A percentile compares a stretch with the other conserved stretches of the same genome.
Conservation (phyloP, 2,329 filamentous ascomycete genomes). For the Beauveria sp. region DNA sequence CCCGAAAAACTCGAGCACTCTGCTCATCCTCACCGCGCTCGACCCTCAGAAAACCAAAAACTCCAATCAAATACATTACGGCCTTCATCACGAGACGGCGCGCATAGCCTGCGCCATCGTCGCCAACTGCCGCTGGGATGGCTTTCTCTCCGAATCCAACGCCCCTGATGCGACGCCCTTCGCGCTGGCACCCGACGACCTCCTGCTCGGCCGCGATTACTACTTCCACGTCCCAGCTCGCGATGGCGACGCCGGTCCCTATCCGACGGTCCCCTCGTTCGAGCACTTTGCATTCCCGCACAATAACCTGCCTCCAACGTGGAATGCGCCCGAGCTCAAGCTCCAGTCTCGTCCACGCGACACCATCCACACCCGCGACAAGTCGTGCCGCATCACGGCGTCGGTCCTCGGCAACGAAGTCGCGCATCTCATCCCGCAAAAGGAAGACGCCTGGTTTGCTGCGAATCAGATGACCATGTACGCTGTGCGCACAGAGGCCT, state of each 20-base stretch:
- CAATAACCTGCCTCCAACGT: slow-evolving; percentile 1
- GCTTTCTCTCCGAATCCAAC: not conserved
- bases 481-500: not conserved
- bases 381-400: not conserved
- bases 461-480: not conserved
- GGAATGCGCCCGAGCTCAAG: not conserved
- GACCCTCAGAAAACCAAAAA: not conserved
- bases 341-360: not conserved
- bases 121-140: not conserved
- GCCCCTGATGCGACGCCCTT: not conserved
- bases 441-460: not conserved
- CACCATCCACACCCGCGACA: not conserved
- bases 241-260: not conserved
- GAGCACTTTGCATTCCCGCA: not conserved
- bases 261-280: not conserved
- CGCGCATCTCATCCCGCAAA: not conserved
- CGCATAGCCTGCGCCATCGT: not conserved
- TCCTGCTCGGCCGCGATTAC: not conserved
- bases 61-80: not conserved
- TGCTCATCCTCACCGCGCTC: not conserved
- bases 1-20: not conserved
- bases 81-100: not conserved
- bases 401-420: not conserved
- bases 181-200: not conserved
- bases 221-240: not conserved